Base-by-base conservation (phyloP, 345 rosid species). In the Ceriops decandra region DNA sequence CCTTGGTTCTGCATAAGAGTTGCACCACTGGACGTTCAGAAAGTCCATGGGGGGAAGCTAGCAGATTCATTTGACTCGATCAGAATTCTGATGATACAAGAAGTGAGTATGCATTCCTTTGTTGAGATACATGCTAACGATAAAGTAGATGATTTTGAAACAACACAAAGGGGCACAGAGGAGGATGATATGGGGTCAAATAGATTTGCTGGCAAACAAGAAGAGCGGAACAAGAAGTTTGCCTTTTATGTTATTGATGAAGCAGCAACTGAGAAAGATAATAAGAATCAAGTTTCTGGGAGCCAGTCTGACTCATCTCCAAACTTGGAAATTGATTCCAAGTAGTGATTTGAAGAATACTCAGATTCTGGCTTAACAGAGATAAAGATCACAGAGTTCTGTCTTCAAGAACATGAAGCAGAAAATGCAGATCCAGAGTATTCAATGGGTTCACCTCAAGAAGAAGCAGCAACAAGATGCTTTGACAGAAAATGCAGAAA, bases 51-150 rank as follows among this genome's bases (percentile, higher is more conserved):
- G 17, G n/a, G 10, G 17, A 15, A 54, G 80, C 64, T 6, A 56
- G 64, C 53, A 31, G 79, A 69, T 38, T 33, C 42, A 32, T 52
- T 26, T 66, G 52, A 62, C 19, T 46, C 31, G 2, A 60, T 36
- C 20, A 52, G 9, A 5, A 52, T 6, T 68, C 80, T 75, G 1
- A 42, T 67, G 60, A 52, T 60, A 36, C 62, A 63, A 64, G 81
- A 63, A 35, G 72, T 35, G 26, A 64, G 69, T 57, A 53, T 16
- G 51, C 80, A 73, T n/a, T 82, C 82, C 70, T 77, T 76, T 36
- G 69, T 89, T 56, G 85, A 82, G 67, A 73, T 84, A 52, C 77
- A 74, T 75, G 81, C 78, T 24, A 79, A 73, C 49, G 76, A 57
- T 69, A 76, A 67, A 53, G 76, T 70, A 61, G 70, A 71, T 66